These are phyloP conservation scores for Boletus tylopilopsis DNA, from an alignment of 768 basidiomycete species.

Conservation along the genomic window DNA sequence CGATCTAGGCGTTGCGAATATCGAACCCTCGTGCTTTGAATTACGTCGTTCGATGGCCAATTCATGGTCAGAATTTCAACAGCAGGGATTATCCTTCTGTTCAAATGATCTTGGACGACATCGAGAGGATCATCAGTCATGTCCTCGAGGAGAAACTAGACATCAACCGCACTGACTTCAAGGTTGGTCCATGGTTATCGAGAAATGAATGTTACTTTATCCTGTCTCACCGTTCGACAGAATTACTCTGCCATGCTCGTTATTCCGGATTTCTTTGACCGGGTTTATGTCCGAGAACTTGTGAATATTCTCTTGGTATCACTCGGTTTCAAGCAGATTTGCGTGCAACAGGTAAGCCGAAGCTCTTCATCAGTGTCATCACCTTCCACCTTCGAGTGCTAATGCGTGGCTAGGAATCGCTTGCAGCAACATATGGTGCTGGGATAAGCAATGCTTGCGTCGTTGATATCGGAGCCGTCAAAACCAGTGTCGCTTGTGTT, in stretches of 20 bases:
- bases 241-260: conserved; percentile 85
- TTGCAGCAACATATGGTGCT: conserved; percentile 92
- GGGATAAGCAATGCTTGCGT: conserved; percentile 95
- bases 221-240: conserved; percentile 36
- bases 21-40: conserved; percentile 64
- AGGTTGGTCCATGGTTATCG: conserved; percentile 41
- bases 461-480: conserved; percentile 86
- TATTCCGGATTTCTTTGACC: conserved; percentile 89
- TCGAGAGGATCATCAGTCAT: conserved; percentile 63
- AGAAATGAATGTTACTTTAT: neutral
- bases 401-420: conserved; percentile 61
- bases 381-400: neutral
- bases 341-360: conserved; percentile 73
- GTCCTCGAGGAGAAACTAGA: conserved; percentile 60
- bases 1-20: conserved; percentile 61
- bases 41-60: conserved; percentile 80
- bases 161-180: conserved; percentile 51
- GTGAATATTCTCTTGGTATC: conserved; percentile 65
- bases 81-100: conserved; percentile 68
- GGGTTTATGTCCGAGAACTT: conserved; percentile 77
- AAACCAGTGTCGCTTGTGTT: conserved; percentile 85
- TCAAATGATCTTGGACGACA: conserved; percentile 71
- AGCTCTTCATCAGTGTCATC: neutral
- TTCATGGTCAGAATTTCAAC: conserved; percentile 81
- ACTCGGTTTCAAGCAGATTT: conserved; percentile 92